Conservation (phyloP, 768 basidiomycete species). For the Botryobasidium botryosum region DNA sequence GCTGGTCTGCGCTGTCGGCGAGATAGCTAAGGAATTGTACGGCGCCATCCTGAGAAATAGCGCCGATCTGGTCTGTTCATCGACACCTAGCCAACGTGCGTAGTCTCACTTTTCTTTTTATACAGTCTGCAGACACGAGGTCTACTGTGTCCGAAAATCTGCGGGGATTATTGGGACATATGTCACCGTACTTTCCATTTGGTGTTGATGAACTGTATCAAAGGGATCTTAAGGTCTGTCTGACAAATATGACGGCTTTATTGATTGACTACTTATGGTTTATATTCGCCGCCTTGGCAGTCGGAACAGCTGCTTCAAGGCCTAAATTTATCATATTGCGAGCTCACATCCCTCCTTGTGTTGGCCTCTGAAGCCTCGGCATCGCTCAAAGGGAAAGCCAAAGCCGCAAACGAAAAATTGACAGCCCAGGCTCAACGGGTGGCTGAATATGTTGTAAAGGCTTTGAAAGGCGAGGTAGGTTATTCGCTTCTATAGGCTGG, state of each 20-base stretch:
- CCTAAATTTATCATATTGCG: conserved; percentile 62
- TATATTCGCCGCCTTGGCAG: conserved; percentile 21
- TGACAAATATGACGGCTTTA: too few relatives aligned
- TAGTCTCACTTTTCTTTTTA: too few relatives aligned
- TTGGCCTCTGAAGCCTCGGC: neutral
- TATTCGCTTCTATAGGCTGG: neutral
- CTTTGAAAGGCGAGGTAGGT: conserved; percentile 11
- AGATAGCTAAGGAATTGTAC: conserved; percentile 46
- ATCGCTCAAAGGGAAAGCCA: neutral
- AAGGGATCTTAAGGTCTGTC: conserved; percentile 41
- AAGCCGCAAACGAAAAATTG: neutral
- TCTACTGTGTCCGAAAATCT: conserved; percentile 31
- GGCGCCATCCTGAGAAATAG: conserved; percentile 31
- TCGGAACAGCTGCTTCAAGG: conserved; percentile 48
- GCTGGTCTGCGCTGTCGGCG: conserved; percentile 37
- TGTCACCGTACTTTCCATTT: conserved; percentile 79
- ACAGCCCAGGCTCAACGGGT: conserved; percentile 8
- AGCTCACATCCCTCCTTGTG: conserved; percentile 48
- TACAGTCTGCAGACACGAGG: conserved; percentile 18
- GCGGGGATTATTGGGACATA: conserved; percentile 44
- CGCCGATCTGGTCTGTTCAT: conserved; percentile 7
- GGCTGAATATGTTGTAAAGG: conserved; percentile 11
- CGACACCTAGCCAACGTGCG: too few relatives aligned
- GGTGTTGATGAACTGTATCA: conserved; percentile 21
- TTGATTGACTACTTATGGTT: neutral